Percentiles rank a stretch among this genome's conserved stretches.
These are phyloP conservation scores for Trichothecium sympodiale DNA, from an alignment of 2,329 filamentous ascomycete species.

Conservation along the genomic window DNA sequence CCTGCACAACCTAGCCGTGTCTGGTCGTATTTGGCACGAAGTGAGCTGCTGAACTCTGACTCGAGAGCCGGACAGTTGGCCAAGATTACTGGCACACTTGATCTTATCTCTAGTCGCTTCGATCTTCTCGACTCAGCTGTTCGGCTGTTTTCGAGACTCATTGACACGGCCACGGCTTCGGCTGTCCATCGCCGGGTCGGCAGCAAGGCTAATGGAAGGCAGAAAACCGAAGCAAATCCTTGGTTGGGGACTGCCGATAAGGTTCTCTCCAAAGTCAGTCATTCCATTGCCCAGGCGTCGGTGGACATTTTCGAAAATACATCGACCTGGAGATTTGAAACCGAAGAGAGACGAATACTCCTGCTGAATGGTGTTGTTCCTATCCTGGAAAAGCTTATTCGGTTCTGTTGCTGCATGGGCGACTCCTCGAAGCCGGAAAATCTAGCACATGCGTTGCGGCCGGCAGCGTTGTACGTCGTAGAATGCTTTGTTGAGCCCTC, in stretches of 20 bases:
- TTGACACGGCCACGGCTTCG: constrained; percentile 64
- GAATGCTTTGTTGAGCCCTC: constrained; percentile 65
- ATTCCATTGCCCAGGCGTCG: constrained; percentile 62
- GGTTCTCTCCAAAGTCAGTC: constrained; percentile 58
- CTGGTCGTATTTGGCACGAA: constrained; percentile 81
- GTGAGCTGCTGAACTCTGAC: constrained; percentile 66
- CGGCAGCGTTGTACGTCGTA: constrained; percentile 65
- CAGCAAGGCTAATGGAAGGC: constrained; percentile 34
- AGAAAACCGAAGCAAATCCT: constrained; percentile 36
- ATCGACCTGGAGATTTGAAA: constrained; percentile 72
- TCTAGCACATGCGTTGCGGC: constrained; percentile 51
- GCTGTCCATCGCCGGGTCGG: constrained; percentile 54
- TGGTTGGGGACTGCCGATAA: constrained; percentile 70
- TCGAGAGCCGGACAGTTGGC: constrained; percentile 67
- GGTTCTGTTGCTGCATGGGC: constrained; percentile 65
- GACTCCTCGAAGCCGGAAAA: constrained; percentile 35
- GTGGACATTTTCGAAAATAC: constrained; percentile 81
- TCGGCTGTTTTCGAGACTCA: constrained; percentile 60
- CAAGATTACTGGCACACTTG: constrained; percentile 69
- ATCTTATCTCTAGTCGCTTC: constrained; percentile 66
- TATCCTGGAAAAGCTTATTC: constrained; percentile 60
- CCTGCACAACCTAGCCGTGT: constrained; percentile 69
- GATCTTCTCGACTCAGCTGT: constrained; percentile 66
- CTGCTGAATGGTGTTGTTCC: constrained; percentile 58
- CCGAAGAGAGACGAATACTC: constrained; percentile 54